Percentiles rank a stretch among this genome's conserved stretches.
These are phyloP conservation scores for Botrytis aclada DNA, from an alignment of 2,329 filamentous ascomycete genomes.

Conservation along the genomic window DNA sequence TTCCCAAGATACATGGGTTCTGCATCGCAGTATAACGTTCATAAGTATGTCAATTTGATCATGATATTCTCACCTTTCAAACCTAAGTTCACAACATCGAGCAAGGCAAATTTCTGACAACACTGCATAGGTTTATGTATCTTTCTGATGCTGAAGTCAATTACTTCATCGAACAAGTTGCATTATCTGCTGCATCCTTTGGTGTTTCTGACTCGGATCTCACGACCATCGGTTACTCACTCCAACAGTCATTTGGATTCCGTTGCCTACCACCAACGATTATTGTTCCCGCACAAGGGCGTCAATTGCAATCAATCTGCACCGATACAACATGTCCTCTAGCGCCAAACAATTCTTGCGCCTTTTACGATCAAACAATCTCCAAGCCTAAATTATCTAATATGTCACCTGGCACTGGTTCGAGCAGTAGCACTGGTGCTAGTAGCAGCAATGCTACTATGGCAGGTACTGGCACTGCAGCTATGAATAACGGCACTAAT, in stretches of 20 bases:
- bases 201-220: conserved; percentile 56
- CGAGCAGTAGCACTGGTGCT: background rate
- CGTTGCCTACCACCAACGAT: conserved; percentile 48
- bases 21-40: conserved; percentile 50
- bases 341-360: conserved; percentile 46
- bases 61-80: background rate
- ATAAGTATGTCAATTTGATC: conserved; percentile 41
- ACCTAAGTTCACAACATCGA: background rate
- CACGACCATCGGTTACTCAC: conserved; percentile 46
- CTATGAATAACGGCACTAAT: too few species aligned
- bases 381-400: conserved; percentile 16
- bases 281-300: conserved; percentile 45
- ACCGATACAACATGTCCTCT: conserved; percentile 49
- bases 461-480: too few species aligned
- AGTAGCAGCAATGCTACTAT: background rate
- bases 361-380: conserved; percentile 40
- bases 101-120: conserved; percentile 12
- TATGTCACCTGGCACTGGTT: background rate
- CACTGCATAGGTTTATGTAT: conserved; percentile 49
- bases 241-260: conserved; percentile 51
- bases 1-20: conserved; percentile 50
- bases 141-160: conserved; percentile 49
- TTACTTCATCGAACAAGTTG: conserved; percentile 60
- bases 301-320: conserved; percentile 55
- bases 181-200: conserved; percentile 54